Percentiles rank a stretch among this genome's conserved stretches.
Conservation (phyloP, 352 stramenopile genomes). For the Globisporangium alternatum region DNA sequence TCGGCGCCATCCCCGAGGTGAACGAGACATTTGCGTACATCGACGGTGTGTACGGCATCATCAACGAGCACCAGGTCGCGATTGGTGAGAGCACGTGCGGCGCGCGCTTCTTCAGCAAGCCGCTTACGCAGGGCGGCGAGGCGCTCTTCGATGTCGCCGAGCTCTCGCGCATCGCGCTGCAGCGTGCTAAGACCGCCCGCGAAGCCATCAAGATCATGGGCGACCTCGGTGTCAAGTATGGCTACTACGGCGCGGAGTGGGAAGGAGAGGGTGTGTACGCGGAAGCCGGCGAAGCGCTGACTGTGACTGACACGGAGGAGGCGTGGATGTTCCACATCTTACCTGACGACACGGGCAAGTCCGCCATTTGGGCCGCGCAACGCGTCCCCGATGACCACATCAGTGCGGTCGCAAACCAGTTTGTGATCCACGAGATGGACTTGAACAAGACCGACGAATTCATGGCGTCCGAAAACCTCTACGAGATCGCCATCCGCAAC, state of each 20-base stretch:
- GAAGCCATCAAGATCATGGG: conserved; percentile 91
- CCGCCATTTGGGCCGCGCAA: conserved; percentile 93
- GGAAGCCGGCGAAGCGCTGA: conserved; percentile 89
- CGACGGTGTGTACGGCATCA: conserved; percentile 77
- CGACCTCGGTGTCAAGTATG: conserved; percentile 88
- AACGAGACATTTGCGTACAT: conserved; percentile 74
- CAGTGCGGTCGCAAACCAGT: conserved; percentile 91
- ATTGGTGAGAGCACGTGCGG: conserved; percentile 83
- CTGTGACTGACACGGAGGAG: conserved; percentile 88
- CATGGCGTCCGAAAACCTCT: conserved; percentile 87
- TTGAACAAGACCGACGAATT: conserved; percentile 77
- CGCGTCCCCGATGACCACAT: conserved; percentile 87
- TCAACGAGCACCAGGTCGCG: conserved; percentile 80
- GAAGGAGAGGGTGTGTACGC: conserved; percentile 54
- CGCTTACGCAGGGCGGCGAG: conserved; percentile 61
- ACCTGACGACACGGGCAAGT: conserved; percentile 89
- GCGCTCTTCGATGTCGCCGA: conserved; percentile 88
- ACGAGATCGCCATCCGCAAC: conserved; percentile 83
- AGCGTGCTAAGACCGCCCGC: conserved; percentile 75
- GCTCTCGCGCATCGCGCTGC: conserved; percentile 88
- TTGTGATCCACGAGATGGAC: conserved; percentile 91
- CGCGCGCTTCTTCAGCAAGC: conserved; percentile 60
- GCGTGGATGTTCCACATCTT: conserved; percentile 96
- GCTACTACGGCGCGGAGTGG: conserved; percentile 92
- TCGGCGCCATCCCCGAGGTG: conserved; percentile 69